Evolutionary conservation across 192 early-diverging fungal species (phyloP).

Genomic region (Radiomyces spectabilis): DNA sequence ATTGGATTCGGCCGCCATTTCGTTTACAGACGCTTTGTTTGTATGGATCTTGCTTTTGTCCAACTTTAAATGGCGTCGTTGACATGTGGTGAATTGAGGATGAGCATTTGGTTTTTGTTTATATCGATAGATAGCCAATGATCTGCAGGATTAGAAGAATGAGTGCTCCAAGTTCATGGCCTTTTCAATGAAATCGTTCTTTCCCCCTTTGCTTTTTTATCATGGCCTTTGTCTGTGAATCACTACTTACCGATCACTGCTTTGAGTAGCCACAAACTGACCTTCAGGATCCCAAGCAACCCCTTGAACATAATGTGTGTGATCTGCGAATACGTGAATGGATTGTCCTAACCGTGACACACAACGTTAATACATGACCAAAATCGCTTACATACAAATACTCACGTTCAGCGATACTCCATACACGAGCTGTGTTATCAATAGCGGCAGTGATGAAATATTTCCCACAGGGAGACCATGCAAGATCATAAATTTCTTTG

Average conservation of each 20-base stretch:
- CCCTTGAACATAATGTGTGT: slow-evolving; percentile 94
- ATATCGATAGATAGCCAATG: slow-evolving; percentile 11
- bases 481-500: slow-evolving; percentile 85
- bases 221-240: too few relatives aligned
- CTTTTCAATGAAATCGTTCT: neutral
- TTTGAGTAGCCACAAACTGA: slow-evolving; percentile 83
- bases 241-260: slow-evolving; percentile 71
- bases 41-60: slow-evolving; percentile 2
- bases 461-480: slow-evolving; percentile 85
- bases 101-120: slow-evolving; percentile 2
- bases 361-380: too few relatives aligned
- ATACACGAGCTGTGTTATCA: slow-evolving; percentile 84
- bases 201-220: neutral
- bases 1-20: neutral
- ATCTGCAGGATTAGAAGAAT: neutral
- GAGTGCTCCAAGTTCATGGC: too few relatives aligned
- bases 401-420: slow-evolving; percentile 68
- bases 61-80: slow-evolving; percentile 1
- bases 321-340: slow-evolving; percentile 71
- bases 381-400: too few relatives aligned
- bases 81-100: slow-evolving; percentile 9
- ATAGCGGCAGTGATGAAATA: slow-evolving; percentile 81
- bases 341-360: slow-evolving; percentile 65
- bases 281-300: slow-evolving; percentile 92
- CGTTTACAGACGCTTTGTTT: neutral